Base-by-base conservation (phyloP, 192 early-diverging fungal species). In the Umbelopsis sp. region DNA sequence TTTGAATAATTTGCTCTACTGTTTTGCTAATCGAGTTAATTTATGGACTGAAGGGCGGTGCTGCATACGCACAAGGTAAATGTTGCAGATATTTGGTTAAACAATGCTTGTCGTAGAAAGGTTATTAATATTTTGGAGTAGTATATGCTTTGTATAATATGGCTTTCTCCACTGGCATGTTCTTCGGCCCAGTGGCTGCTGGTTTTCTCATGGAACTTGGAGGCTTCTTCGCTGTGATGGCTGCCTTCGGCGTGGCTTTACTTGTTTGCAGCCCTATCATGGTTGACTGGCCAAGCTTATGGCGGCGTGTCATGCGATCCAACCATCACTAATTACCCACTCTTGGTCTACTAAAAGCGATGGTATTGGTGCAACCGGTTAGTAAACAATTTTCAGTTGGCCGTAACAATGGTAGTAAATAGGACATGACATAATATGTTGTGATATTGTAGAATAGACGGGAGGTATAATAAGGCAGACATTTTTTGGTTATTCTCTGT, bases 91-190 rank as follows among this genome's bases (percentile, higher is more conserved):
- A 4, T 25, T 1, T 20, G 6, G 16, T 41, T 3, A 20, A 44
- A 16, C 1, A 70, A 10, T 25, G 45, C 10, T 36, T 44, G 43
- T 2, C 31, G 1, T 34, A 62, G 29, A 20, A 17, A 14, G 56
- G 26, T 44, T 17, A 56, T 26, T 45, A 32, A 14, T 45, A 25
- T 65, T 34, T 54, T 6, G 25, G 11, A 32, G 29, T 71, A 75
- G 86, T 89, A 2, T 92, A 91, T 76, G 90, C 90, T 7, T 74
- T 94, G 41, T 91, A 89, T 76, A 94, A 92, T 75, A 89, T 92
- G 76, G 85, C 90, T 0, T 94, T 89, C 51, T 88, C 89, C 24
- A 71, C 88, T n/a, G 89, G 90, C n/a, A 90, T 92, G 82, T 87
- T 92, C 50, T 69, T 88, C 29, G 88, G 91, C 2, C 92, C 92